Conservation (phyloP, 202 grass and related monocot genomes). For the Panicum virgatum region DNA sequence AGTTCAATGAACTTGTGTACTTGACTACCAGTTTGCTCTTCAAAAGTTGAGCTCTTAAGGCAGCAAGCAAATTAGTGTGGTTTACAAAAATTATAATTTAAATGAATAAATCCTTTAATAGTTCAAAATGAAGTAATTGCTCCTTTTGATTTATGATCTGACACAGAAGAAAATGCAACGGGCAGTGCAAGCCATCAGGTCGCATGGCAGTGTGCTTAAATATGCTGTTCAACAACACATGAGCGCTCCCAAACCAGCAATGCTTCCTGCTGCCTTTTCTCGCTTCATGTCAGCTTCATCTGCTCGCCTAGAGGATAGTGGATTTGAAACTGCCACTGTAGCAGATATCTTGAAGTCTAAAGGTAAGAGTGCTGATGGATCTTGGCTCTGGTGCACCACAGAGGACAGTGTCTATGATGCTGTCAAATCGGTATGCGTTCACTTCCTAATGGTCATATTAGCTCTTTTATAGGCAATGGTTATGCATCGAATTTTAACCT, state of each 20-base stretch:
- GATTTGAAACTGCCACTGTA: conserved; percentile 89
- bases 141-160: conserved; percentile 29
- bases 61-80: not conserved
- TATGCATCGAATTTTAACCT: conserved; percentile 11
- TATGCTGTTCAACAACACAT: conserved; percentile 67
- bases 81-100: not conserved
- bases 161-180: conserved; percentile 80
- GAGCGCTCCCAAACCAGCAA: conserved; percentile 41
- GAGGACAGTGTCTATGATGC: conserved; percentile 92
- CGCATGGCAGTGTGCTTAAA: conserved; percentile 71
- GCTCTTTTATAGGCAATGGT: not conserved
- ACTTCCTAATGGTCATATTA: conserved; percentile 5
- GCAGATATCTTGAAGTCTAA: conserved; percentile 83
- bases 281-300: conserved; percentile 71
- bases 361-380: conserved; percentile 93
- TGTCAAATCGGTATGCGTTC: conserved; percentile 85
- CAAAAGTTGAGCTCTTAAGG: not conserved
- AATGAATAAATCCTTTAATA: not conserved
- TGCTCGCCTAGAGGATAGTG: conserved; percentile 68
- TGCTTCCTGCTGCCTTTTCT: conserved; percentile 55
- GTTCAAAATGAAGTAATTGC: conserved; percentile 29
- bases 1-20: not conserved
- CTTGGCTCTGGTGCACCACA: conserved; percentile 97
- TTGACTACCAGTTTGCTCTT: not conserved
- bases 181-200: conserved; percentile 66